Evolutionary conservation across 1,139 yeast genomes (phyloP).

Genomic region (Geotrichum bryndzae): DNA sequence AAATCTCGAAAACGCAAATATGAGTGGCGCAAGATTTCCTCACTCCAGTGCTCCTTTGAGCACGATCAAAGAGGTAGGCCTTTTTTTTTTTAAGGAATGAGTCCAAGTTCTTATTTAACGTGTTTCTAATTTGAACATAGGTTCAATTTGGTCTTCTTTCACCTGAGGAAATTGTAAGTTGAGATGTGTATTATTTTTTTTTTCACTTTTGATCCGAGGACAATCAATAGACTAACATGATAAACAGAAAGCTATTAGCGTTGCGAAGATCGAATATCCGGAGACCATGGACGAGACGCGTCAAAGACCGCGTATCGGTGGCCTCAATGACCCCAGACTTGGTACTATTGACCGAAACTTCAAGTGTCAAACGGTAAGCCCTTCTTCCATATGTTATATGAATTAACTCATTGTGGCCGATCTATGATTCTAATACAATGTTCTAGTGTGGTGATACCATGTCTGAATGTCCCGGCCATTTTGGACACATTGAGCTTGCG

Average conservation of each 20-base stretch:
- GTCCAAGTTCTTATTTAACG: background rate
- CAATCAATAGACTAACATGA: background rate
- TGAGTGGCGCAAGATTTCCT: conserved; percentile 57
- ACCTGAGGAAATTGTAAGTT: conserved; percentile 80
- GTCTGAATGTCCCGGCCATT: conserved; percentile 99
- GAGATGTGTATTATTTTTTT: background rate
- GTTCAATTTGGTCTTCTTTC: conserved; percentile 96
- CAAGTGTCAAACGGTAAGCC: conserved; percentile 77
- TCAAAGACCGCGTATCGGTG: conserved; percentile 91
- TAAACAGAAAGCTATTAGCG: conserved; percentile 75
- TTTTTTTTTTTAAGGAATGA: background rate
- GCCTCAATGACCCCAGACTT: conserved; percentile 91
- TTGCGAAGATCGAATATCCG: conserved; percentile 94
- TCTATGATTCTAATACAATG: background rate
- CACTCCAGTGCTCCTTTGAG: conserved; percentile 97
- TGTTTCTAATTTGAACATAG: conserved; percentile 30
- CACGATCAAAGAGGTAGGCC: conserved; percentile 81
- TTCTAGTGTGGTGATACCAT: conserved; percentile 85
- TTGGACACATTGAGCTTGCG: conserved; percentile 96
- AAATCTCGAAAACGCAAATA: conserved; percentile 18
- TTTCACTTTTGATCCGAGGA: background rate
- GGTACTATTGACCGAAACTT: conserved; percentile 96
- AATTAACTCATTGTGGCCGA: conserved; percentile 2
- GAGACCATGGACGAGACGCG: conserved; percentile 98
- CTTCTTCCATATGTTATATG: background rate